Conservation (phyloP, 148 eudicot species). For the Chenopodium berlandieri region DNA sequence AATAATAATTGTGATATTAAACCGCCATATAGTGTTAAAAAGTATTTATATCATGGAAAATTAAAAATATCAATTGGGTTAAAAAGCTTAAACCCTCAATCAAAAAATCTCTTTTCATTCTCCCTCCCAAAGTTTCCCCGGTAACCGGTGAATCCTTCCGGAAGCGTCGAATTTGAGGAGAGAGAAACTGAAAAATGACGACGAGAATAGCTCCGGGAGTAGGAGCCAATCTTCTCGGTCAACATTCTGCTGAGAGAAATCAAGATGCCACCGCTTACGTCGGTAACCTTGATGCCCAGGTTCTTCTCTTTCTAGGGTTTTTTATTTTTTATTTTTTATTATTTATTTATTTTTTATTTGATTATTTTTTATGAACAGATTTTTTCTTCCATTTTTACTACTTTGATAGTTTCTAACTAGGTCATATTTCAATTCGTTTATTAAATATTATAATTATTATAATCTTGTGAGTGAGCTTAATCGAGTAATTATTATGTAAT, state of each 20-base stretch:
- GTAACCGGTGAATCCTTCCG: neutral
- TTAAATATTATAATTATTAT: neutral
- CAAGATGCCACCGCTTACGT: conserved; percentile 98
- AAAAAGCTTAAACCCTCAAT: neutral
- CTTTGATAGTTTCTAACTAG: neutral
- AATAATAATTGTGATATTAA: too few species aligned
- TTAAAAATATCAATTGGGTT: neutral
- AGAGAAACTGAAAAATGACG: conserved; percentile 45
- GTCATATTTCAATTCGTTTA: neutral
- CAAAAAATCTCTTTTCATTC: neutral
- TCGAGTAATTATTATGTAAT: neutral
- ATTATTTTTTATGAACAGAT: neutral
- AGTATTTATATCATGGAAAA: too few species aligned
- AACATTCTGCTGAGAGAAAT: conserved; percentile 93
- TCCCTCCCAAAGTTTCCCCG: neutral
- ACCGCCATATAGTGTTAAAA: too few species aligned
- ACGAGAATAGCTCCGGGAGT: conserved; percentile 95
- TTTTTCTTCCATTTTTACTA: neutral
- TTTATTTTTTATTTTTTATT: neutral
- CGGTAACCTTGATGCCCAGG: conserved; percentile 89
- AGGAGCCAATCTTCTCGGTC: conserved; percentile 89
- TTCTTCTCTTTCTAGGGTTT: conserved; percentile 23
- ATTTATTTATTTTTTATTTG: too few species aligned
- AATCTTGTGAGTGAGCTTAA: neutral
- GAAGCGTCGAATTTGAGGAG: neutral